Base-by-base conservation (phyloP, 257 asterid species). In the Ophiorrhiza pumila region DNA sequence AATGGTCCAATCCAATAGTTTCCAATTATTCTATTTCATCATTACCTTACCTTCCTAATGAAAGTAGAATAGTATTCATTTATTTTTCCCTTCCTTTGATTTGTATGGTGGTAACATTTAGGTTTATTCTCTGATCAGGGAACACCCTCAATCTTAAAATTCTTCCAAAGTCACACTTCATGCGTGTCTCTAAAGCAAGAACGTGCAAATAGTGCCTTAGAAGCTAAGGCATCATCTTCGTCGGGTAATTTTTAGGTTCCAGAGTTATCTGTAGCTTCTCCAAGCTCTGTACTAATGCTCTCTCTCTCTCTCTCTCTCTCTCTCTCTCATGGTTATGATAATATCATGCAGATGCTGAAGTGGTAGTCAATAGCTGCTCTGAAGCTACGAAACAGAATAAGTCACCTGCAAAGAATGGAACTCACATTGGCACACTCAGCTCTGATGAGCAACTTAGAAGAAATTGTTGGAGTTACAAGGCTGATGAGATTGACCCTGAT, bases 401-500 rank as follows among this genome's bases (percentile, higher is more conserved):
- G 65, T 77, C 71, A 65, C 84, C n/a, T 61, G 66, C 84, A 42
- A 64, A 35, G 69, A 41, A 79, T 25, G 79, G 78, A 71, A 63
- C 77, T 43, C 43, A 64, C 56, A 75, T 35, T 23, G 76, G 77
- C 67, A 41, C 74, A 34, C 62, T 77, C 80, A 56, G 49, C 71
- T 69, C 29, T 76, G 81, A 78, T 68, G 72, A 74, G 74, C 86
- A 76, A 56, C 56, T 67, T 35, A 79, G 88, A 68, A 81, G 65
- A 35, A 68, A 12, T 77, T 62, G 76, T 37, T 85, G 95, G 92
- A 80, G 82, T 60, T 91, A 88, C 86, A 83, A 79, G 76, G 76
- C 80, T 71, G 86, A 91, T 72, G 96, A 91, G 83, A 91, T 91
- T 74, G 96, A 91, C 81, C 89, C 84, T 58, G 79, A 74, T 59